phyloP scores from a whole-genome alignment of 2,329 filamentous ascomycete species.

The Cytospora mali region DNA sequence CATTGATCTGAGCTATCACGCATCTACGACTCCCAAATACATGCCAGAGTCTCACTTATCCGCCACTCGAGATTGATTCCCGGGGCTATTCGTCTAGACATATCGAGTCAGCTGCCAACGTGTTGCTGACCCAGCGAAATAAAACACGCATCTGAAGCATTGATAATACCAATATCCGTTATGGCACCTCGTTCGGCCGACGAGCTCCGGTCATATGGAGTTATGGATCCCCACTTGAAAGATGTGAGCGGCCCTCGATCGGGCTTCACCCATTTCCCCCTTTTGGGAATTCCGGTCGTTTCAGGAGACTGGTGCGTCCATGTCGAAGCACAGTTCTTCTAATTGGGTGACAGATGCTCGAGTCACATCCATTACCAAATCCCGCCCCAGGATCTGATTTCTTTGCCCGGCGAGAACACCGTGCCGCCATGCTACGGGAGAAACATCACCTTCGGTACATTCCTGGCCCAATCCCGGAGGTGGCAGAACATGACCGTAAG shows the following conservation, averaged over 20 bases:
- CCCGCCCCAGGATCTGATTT: conserved; percentile 33
- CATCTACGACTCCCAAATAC: too few species aligned
- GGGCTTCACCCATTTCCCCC: neutral
- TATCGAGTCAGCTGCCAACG: too few species aligned
- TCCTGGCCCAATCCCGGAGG: conserved; percentile 33
- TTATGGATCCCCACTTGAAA: conserved; percentile 11
- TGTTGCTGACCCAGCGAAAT: neutral
- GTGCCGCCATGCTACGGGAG: conserved; percentile 34
- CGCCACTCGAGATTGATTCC: neutral
- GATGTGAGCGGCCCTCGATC: neutral
- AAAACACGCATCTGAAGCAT: neutral
- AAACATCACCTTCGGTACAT: conserved; percentile 36
- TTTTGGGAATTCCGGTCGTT: neutral
- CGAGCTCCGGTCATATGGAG: conserved; percentile 15
- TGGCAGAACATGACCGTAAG: conserved; percentile 36
- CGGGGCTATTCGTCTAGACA: too few species aligned
- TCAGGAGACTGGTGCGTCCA: neutral
- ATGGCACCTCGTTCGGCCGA: conserved; percentile 15
- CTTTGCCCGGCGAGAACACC: conserved; percentile 30
- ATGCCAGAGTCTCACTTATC: too few species aligned
- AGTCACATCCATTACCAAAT: conserved; percentile 22
- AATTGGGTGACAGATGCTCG: neutral
- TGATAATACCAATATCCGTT: neutral
- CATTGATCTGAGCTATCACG: neutral
- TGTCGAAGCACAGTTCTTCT: neutral